phyloP scores from a whole-genome alignment of 768 basidiomycete species.

The Pulveroboletus sp. region DNA sequence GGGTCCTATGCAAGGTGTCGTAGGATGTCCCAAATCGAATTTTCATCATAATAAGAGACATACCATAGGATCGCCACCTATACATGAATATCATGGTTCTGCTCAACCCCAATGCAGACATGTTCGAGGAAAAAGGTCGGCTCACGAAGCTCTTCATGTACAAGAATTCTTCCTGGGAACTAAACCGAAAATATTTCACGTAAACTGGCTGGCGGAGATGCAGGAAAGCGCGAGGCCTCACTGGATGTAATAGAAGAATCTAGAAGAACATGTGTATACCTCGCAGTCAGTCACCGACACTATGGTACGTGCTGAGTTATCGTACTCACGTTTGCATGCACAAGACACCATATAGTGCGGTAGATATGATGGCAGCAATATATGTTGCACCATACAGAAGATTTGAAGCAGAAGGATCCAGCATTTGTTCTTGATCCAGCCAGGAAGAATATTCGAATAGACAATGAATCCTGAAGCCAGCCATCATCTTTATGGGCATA shows the following conservation, averaged over 20 bases:
- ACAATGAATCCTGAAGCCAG: too few species aligned
- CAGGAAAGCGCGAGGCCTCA: not conserved
- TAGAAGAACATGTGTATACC: not conserved
- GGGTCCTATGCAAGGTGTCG: slow-evolving; percentile 1
- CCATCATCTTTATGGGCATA: too few species aligned
- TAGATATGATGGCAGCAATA: too few species aligned
- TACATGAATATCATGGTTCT: not conserved
- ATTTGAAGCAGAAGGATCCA: not conserved
- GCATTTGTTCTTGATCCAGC: too few species aligned
- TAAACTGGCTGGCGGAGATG: not conserved
- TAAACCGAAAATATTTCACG: not conserved
- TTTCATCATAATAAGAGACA: too few species aligned
- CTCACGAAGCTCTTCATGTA: slow-evolving; percentile 10
- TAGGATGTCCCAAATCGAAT: not conserved
- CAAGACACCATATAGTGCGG: too few species aligned
- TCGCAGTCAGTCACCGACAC: too few species aligned
- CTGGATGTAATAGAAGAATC: slow-evolving; percentile 11
- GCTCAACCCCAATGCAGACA: too few species aligned
- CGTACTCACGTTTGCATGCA: too few species aligned
- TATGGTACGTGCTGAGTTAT: too few species aligned
- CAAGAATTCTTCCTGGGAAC: slow-evolving; percentile 2
- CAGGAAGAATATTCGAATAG: too few species aligned
- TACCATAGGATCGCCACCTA: slow-evolving; percentile 13
- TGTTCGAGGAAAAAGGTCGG: not conserved
- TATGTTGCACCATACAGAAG: too few species aligned